Base-by-base conservation (phyloP, 2,329 filamentous ascomycete species). In the Fusarium nelsonii region DNA sequence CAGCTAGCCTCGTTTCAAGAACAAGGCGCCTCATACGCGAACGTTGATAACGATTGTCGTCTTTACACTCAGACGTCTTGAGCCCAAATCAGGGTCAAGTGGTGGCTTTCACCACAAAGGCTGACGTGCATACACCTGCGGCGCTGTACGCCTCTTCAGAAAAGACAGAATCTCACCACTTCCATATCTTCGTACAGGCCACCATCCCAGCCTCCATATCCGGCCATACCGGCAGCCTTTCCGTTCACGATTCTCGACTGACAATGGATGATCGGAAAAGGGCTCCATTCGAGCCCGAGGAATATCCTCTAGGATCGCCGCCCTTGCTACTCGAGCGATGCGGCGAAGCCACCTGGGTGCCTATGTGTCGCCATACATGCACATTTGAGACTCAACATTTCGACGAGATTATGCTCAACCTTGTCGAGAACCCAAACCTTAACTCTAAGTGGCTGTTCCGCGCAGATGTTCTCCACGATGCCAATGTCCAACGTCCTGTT, bases 371-470 rank as follows among this genome's bases (percentile, higher is more conserved):
- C 64, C 85, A 88, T 69, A 76, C 71, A 23, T 92, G 91, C 76
- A 83, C 82, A 14, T 94, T 94, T 75, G 80, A 84, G 16, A 84
- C 89, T 1, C 82, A 84, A 32, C 82, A 88, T 56, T 95, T 94
- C 76, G 80, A 84, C 62, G 78, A 84, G 40, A 89, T 92, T 50
- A 92, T 93, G 88, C 80, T 88, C 71, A 93, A 94, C 73, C 82
- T 94, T 58, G 87, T 95, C 68, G 86, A 86, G 70, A 94, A 95
- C 73, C 92, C 92, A 1, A 95, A 96, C 70, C 84, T 93, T 78
- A 93, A 93, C 69, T 92, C 91, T 0, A 89, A 86, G 16, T 92
- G 91, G 85, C 83, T 96, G 2, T 92, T 94, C 73, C 88, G 92
- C 32, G 92, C 92, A 46, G 92, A 96, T 73, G 89, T 95, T 28